These are phyloP conservation scores for Huntiella savannae DNA, from an alignment of 2,329 filamentous ascomycete species.

Conservation along the genomic window DNA sequence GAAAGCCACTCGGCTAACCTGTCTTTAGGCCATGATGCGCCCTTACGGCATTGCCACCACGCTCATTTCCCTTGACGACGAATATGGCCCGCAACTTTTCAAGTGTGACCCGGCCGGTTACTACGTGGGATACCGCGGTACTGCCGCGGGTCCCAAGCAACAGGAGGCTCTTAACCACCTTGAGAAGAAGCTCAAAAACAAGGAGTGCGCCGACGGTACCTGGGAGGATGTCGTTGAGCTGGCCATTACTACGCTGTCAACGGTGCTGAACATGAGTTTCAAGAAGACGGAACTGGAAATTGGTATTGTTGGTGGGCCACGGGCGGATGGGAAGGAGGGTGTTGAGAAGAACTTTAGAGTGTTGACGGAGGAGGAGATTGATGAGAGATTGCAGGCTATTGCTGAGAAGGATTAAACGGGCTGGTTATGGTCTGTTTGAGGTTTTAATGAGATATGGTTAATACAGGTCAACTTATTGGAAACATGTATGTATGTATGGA, in stretches of 20 bases:
- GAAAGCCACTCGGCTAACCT: neutral
- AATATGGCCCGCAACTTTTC: constrained; percentile 86
- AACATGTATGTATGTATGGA: neutral
- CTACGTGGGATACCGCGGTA: constrained; percentile 96
- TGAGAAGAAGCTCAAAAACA: constrained; percentile 99
- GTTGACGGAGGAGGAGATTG: constrained; percentile 93
- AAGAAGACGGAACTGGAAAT: constrained; percentile 99
- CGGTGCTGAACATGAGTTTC: constrained; percentile 94
- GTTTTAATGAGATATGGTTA: constrained; percentile 11
- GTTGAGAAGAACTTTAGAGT: constrained; percentile 64
- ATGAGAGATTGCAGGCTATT: constrained; percentile 93
- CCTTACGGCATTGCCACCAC: constrained; percentile 92
- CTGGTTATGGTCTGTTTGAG: constrained; percentile 1
- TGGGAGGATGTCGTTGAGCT: constrained; percentile 98
- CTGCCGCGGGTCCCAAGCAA: constrained; percentile 90
- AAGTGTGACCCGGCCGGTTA: constrained; percentile 98
- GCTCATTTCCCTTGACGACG: constrained; percentile 80
- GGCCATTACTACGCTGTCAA: constrained; percentile 87
- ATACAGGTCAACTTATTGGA: neutral
- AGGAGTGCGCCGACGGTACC: constrained; percentile 74
- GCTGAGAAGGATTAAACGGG: constrained; percentile 79
- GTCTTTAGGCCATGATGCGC: constrained; percentile 70
- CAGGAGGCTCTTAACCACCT: constrained; percentile 96
- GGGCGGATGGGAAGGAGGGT: constrained; percentile 64
- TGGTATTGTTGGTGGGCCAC: constrained; percentile 83